Base-by-base conservation (phyloP, 2,329 filamentous ascomycete genomes). In the Alternaria arborescens region DNA sequence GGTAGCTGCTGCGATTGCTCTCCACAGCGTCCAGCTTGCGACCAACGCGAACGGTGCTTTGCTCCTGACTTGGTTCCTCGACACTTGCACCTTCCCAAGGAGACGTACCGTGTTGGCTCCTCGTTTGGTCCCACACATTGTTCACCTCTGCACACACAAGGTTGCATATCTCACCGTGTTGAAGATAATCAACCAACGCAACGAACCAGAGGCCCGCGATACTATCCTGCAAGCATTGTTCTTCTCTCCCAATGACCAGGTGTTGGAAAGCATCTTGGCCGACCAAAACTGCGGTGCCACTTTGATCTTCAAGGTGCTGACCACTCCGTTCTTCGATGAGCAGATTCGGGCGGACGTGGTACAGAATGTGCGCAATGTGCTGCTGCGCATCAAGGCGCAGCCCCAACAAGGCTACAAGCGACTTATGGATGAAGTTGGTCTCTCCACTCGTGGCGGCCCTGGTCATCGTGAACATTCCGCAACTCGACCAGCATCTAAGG, bases 161-260 rank as follows among this genome's bases (percentile, higher is more conserved):
- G 94, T 99, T 57, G 95, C 95, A 0, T 98, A 98, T 75, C 85
- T 98, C 62, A 99, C 95, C 0, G 94, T 99, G 1, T 84, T 99
- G 59, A 99, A 99, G 83, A 93, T 98, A 52, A 97, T 99, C 79
- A 99, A 99, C 77, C 95, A 99, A 79, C 93, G 97, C 76, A 92
- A 94, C 34, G 95, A 99, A 80, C 86, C 92, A 0, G 94, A 98
- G 63, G 95, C 95, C 4, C 88, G 95, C 12, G 94, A 99, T 73
- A 91, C 88, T 48, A 92, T 99, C 40, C 84, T 98, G 41, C 91
- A 93, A 77, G 94, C 94, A 2, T 83, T 99, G 34, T 98, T 99
- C 85, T 97, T 97, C 80, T 93, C 92, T 8, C 87, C 89, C 3
- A 92, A 94, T 63, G 92, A 98, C 71, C 89, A 94, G 69, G 88